Evolutionary conservation across 768 basidiomycete genomes (phyloP).

Genomic region (Hysterangium stoloniferum): DNA sequence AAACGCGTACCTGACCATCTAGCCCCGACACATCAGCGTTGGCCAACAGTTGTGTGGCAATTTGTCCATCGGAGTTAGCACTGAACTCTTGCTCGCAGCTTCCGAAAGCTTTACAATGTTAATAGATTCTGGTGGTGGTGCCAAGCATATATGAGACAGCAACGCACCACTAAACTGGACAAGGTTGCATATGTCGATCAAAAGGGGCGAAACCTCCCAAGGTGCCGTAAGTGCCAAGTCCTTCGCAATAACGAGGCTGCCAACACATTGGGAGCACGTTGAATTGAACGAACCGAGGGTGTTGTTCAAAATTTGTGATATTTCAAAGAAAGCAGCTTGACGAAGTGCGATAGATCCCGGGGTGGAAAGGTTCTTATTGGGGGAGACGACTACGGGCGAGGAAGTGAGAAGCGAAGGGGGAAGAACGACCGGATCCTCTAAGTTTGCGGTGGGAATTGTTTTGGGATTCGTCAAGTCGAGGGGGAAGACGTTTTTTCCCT

Average conservation of each 20-base stretch:
- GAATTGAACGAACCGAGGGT: background rate
- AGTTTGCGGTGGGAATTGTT: constrained; percentile 13
- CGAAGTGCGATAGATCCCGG: constrained; percentile 7
- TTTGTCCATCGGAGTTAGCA: constrained; percentile 12
- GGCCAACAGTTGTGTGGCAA: constrained; percentile 12
- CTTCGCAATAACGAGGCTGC: constrained; percentile 9
- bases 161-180: constrained; percentile 10
- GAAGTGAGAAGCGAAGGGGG: constrained; percentile 10
- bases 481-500: constrained; percentile 9
- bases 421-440: constrained; percentile 12
- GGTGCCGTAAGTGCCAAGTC: constrained; percentile 10
- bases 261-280: constrained; percentile 10
- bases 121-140: background rate
- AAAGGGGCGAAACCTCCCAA: constrained; percentile 12
- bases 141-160: background rate
- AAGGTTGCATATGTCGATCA: constrained; percentile 13
- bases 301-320: constrained; percentile 7
- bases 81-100: constrained; percentile 13
- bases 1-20: constrained; percentile 11
- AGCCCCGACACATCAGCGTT: constrained; percentile 11
- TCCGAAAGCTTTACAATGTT: constrained; percentile 6
- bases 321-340: constrained; percentile 4
- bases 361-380: constrained; percentile 8
- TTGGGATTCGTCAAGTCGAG: constrained; percentile 13
- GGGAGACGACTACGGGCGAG: background rate